These are phyloP conservation scores for Moniliophthora roreri DNA, from an alignment of 1,284 basidiomycete genomes.

Conservation along the genomic window DNA sequence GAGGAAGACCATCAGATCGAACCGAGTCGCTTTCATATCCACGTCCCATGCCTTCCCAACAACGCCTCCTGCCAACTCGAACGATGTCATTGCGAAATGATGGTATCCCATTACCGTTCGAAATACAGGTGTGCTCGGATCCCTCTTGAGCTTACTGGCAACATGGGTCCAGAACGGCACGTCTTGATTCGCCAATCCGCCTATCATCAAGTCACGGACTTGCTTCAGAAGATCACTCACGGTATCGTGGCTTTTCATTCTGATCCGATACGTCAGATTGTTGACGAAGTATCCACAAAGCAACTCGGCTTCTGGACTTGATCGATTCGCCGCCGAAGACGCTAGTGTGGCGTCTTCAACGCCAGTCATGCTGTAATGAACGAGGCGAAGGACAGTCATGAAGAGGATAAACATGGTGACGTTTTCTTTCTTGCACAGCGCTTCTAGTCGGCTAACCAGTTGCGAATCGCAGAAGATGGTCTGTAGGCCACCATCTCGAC, in stretches of 20 bases:
- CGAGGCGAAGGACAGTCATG: background rate
- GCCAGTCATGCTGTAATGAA: background rate
- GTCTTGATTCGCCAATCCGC: background rate
- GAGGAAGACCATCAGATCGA: constrained; percentile 3
- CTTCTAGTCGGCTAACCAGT: background rate
- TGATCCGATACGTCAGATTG: background rate
- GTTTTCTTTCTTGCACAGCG: background rate
- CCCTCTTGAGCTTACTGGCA: background rate
- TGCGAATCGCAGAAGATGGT: background rate
- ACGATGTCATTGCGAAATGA: background rate
- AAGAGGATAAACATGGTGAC: constrained; percentile 3
- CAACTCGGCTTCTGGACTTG: constrained; percentile 1
- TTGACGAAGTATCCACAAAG: constrained; percentile 6
- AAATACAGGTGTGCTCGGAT: background rate
- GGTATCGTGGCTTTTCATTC: background rate
- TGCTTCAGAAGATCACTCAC: background rate
- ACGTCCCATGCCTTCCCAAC: background rate
- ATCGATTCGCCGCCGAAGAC: background rate
- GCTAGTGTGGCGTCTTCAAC: background rate
- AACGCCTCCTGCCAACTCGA: background rate
- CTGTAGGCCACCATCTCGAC: background rate
- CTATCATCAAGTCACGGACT: background rate
- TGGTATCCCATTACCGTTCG: constrained; percentile 1
- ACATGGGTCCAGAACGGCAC: constrained; percentile 1
- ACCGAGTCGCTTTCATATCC: constrained; percentile 2